Base-by-base conservation (phyloP, 371 early-diverging fungal genomes). In the Mortierella sp. region DNA sequence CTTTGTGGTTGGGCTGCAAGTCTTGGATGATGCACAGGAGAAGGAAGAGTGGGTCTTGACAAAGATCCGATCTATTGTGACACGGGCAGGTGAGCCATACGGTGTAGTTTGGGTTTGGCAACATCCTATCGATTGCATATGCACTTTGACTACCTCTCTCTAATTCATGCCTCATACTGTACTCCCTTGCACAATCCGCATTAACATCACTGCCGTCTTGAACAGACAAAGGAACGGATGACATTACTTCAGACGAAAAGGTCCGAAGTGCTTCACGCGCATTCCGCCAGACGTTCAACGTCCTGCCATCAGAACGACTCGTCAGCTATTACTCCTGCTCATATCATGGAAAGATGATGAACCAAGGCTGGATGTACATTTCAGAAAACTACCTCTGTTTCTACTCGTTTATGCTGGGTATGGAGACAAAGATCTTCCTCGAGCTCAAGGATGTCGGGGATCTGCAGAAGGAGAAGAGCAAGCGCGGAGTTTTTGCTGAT, bases 311-410 rank as follows among this genome's bases (percentile, higher is more conserved):
- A 1, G 99, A 98, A 75, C 86, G 92, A 47, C 87, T 98, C 52
- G 97, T 98, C 41, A 95, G 91, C 56, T 97, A 95, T 81, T 98
- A 97, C 81, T 94, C 97, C 15, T 94, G 95, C 64, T 92, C 94
- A 0, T 95, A 94, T 70, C 90, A 94, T 67, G 89, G 88, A 52
- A 85, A 92, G 64, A 86, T 94, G 70, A 85, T 90, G 51, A 94
- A 94, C 78, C 99, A 99, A 80, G 99, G 99, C 0, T 99, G 99
- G 99, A 83, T 97, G 81, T 99, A 99, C 71, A 87, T 99, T 34
- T 93, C 93, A 56, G 91, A 95, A 78, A 93, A 95, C 64, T 93
- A 95, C 57, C 73, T 97, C 19, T 94, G 93, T 69, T 99, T 97
- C 72, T 97, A 99, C 80, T 94, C 97, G 17, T 97, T 93, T 72